Base-by-base conservation (phyloP, 2,329 filamentous ascomycete species). In the Aureobasidium pullulans region DNA sequence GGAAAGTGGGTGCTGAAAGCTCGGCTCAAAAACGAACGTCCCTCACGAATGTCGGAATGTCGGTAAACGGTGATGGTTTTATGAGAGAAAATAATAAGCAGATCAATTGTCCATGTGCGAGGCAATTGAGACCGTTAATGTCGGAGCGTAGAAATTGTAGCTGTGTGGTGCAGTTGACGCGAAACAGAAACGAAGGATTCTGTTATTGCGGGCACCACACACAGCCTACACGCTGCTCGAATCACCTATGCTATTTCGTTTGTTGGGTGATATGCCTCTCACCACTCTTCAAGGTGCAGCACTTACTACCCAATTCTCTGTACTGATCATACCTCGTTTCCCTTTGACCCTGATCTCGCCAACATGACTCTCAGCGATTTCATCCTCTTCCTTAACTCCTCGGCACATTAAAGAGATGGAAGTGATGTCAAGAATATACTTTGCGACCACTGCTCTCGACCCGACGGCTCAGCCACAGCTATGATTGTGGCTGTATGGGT, bases 381-480 rank as follows among this genome's bases (percentile, higher is more conserved):
- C 34, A 29, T 36, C 48, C 23, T 52, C 8, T 19, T 13, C 13
- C 34, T 52, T 36, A 19, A 52, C 34, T 16, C 48, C 48, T 52
- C 48, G 48, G 48, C 48, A 49, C 47, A 15, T 49, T 49, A 16
- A 23, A 31, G 47, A 37, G 6, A 13, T 49, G 47, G 47, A 49
- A 10, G 34, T 52, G 19, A 52, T 40, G 34, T 28, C 48, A 28
- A 52, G 36, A 52, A 52, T 52, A 52, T 52, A 52, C 48, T 52
- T 52, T 52, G 48, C 19, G 48, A 40, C 48, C 34, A 40, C 16
- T 19, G 11, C 34, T 36, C 34, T 13, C 8, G 34, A 13, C 34
- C 8, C 8, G 34, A 36, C 37, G 15, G 15, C 36, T 52, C 48
- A 52, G 48, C 48, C 48, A 52, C 48, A 52, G 28, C 48, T n/a